Evolutionary conservation across 306 rosid species (phyloP).

Genomic region (Lotus japonicus): DNA sequence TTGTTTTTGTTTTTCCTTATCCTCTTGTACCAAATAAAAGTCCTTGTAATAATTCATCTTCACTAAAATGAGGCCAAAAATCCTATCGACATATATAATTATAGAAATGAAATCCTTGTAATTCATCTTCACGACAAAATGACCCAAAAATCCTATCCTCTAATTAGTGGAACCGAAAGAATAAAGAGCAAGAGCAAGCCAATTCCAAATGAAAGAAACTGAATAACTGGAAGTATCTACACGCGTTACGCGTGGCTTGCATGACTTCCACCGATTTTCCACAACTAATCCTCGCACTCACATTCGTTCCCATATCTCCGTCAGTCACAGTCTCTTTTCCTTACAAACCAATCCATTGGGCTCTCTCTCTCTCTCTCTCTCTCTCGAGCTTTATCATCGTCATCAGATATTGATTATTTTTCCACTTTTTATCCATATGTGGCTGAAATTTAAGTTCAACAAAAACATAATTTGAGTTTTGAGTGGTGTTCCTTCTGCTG

Average conservation of each 20-base stretch:
- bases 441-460: background rate
- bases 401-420: background rate
- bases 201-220: background rate
- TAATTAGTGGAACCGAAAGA: no score
- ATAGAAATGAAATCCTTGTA: no score
- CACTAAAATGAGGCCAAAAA: no score
- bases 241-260: background rate
- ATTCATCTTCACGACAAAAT: no score
- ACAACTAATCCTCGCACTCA: background rate
- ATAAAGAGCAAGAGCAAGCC: no score
- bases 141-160: no score
- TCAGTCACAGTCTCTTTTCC: background rate
- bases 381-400: background rate
- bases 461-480: background rate
- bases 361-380: background rate
- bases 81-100: no score
- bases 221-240: background rate
- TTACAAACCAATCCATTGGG: background rate
- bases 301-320: background rate
- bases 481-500: background rate
- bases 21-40: no score
- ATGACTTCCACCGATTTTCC: background rate
- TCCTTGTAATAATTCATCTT: no score
- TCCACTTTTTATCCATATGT: background rate
- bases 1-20: no score